Base-by-base conservation (phyloP, 257 asterid genomes). In the Schizonepeta tenuifolia region DNA sequence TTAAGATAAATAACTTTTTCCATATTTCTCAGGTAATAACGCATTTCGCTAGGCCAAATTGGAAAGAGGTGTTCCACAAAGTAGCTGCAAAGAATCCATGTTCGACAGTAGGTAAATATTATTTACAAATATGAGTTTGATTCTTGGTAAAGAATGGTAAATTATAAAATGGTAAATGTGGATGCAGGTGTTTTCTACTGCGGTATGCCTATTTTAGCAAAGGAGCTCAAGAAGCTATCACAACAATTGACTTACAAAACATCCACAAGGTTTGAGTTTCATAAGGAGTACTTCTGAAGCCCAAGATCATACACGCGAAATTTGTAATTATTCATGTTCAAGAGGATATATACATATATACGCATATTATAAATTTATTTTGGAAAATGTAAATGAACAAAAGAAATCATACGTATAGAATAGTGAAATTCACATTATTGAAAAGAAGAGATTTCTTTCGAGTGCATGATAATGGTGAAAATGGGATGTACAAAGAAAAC, bases 21-120 rank as follows among this genome's bases (percentile, higher is more conserved):
- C 80, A 33, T 82, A 75, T 69, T 18, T 81, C 79, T 82, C 89
- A 93, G 98, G 98, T 90, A 51, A 82, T 89, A 78, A 93, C 88
- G 14, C 88, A 84, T 76, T 84, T 84, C 49, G 86, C 88, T 49
- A 81, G 88, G 81, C 88, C 88, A 11, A 73, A 81, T 41, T 93
- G 97, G 98, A 86, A 67, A 64, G 88, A 93, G 69, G 97, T 89
- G 78, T 93, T 93, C 86, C 79, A 79, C 80, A 93, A 87, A 81
- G 78, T 90, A 69, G 97, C 97, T 18, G 76, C 75, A 54, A 93
- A 87, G 81, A 87, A 93, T 80, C 98, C 98, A 13, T 82, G 88
- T 64, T 85, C 93, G 22, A 88, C 89, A 77, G 82, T 93, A 80
- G 98, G 98, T 93, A 88, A 85, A 72, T 80, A 51, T 10, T 31